Base-by-base conservation (phyloP, 352 stramenopile species). In the Aphanomyces euteiches region DNA sequence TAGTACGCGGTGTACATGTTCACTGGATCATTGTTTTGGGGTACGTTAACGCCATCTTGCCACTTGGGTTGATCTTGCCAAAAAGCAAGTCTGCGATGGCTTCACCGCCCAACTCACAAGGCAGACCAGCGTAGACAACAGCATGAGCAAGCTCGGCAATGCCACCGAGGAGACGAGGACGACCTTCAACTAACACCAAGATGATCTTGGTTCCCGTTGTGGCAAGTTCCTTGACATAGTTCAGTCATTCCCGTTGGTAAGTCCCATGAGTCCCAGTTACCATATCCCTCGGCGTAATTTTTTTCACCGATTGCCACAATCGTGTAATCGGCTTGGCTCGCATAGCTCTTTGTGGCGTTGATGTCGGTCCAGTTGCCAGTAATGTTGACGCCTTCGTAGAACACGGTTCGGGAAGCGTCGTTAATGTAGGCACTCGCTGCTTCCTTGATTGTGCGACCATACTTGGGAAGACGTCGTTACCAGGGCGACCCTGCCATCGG, bases 281-380 rank as follows among this genome's bases (percentile, higher is more conserved):
- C 89, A 3, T 78, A 76, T 56, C 95, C 96, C 67, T 96, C 89
- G 4, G 88, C 76, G 69, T 94, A 96, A 0, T 77, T 73, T 7
- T 50, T 40, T 67, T 96, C 89, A n/a, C 89, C 89, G 48, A 96
- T 83, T 34, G 80, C 85, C 4, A 89, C 79, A 38, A 96, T 78
- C 0, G 86, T 89, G 73, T 90, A 89, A 10, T 79, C 64, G 4
- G 84, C 74, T 21, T 77, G 63, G 12, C 71, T 70, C 8, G 85
- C 85, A 19, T 81, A 66, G 4, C 59, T 37, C 72, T 86, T 90
- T 40, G 75, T 86, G 5, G 70, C 83, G 47, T 78, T 78, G 12
- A 88, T 71, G 63, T 88, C 84, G 0, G 74, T 76, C 77, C 77
- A 87, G 4, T 78, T 78, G 10, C 88, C 87, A 34, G 89, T 79